Evolutionary conservation across 148 eudicot species (phyloP), one percentile per base, ranked within the genome.

Genomic region (Cornus controversa): DNA sequence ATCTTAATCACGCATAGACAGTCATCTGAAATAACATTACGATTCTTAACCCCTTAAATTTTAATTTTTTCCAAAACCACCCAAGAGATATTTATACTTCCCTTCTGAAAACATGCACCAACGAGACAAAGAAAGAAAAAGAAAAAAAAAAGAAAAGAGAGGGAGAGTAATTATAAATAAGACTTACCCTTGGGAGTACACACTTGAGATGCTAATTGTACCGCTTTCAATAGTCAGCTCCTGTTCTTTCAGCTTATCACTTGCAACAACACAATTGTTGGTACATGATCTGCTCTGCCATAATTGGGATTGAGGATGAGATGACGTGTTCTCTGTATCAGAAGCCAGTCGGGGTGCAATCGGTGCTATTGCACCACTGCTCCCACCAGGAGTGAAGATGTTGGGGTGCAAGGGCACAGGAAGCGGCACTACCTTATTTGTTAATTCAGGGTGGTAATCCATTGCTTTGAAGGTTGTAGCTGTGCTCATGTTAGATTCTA

Each of bases 161-260:
- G n/a, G n/a, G n/a, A 76, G 27, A 70, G 28, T 69, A 77, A 73
- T 6, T 24, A 2, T 28, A 77, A 77, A 2, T 28, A 77, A 77
- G 28, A 75, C 94, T 90, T 64, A 96, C 99, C 90, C 93, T 81
- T 93, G 92, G 54, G 99, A 96, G 67, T 96, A 96, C 66, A 82
- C 77, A 83, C 85, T 96, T n/a, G 99, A 96, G 76, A 96, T 89
- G 87, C 83, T 93, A 54, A 96, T 93, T 42, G 89, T 89, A 36
- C 97, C 99, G 70, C 96, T 92, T 84, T 91, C 97, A 78, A 89
- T 82, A 42, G 89, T 80, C 70, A 86, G 62, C 47, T 91, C 97
- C 72, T 87, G 87, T 69, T 88, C 89, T 85, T 89, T 87, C 78
- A 83, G 62, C 83, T 89, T 89, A 69, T 84, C 81, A 42, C 76